These are phyloP conservation scores for Botrytis fragariae DNA, from an alignment of 2,329 filamentous ascomycete genomes.

Conservation along the genomic window DNA sequence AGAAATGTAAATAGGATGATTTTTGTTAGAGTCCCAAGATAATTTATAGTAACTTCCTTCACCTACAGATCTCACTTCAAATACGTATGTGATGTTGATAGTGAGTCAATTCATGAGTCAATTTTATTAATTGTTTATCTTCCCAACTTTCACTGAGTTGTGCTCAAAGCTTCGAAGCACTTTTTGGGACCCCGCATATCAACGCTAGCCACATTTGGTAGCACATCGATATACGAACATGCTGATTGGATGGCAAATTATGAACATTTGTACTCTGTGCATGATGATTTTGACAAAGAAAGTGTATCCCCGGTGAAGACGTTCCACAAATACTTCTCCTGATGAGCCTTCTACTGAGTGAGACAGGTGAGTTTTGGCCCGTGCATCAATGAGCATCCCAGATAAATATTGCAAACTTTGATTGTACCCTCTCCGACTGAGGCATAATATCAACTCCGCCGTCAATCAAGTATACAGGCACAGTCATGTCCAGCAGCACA, in stretches of 20 bases:
- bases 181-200: neutral
- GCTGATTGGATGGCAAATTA: neutral
- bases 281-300: neutral
- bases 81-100: slow-evolving; percentile 3
- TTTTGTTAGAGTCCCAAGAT: neutral
- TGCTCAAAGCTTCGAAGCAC: slow-evolving; percentile 8
- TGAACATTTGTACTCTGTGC: neutral
- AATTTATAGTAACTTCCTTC: neutral
- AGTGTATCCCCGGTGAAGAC: neutral
- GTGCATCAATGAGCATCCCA: neutral
- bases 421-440: neutral
- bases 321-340: neutral
- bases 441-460: neutral
- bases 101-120: slow-evolving; percentile 10
- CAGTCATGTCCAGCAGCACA: neutral
- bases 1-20: neutral
- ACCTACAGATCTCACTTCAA: neutral
- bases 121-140: neutral
- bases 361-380: neutral
- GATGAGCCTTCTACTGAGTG: neutral
- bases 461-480: neutral
- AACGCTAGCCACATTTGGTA: neutral
- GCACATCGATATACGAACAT: neutral
- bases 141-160: neutral
- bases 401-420: neutral